Evolutionary conservation across 371 early-diverging fungal species (phyloP), one percentile per base, ranked within the genome.

Genomic region (Mucor mucedo): DNA sequence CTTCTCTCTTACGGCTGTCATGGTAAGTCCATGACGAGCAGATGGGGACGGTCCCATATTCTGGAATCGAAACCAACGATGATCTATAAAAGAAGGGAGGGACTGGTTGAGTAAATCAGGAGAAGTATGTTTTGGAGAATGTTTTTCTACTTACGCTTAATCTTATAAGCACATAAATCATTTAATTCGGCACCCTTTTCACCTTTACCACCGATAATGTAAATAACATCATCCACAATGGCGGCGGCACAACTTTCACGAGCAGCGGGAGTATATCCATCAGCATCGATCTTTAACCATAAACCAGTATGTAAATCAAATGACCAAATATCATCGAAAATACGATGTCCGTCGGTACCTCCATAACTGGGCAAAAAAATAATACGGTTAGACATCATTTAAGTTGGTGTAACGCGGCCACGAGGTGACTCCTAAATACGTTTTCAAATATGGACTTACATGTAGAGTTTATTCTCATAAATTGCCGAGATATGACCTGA

Each of bases 241-340:
- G 87, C 72, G 44, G 88, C 72, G 3, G 87, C 84, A 67, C 88
- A 88, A 2, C 86, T 82, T 55, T 89, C 86, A 55, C 93, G 84
- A 47, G 89, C 82, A 6, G 83, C 73, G 21, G 93, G 93, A 21
- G 83, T 77, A 16, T 80, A 84, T 0, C 91, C 92, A 27, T 80
- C 83, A 3, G 87, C 87, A 9, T 82, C 76, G 5, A 91, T 76
- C 62, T 75, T 81, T 29, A 72, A 56, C 93, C 93, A 93, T 32
- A 63, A 61, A 41, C 83, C 70, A 4, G 72, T 69, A 28, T 78
- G 81, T 28, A 87, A 68, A 65, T 89, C 88, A 60, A 83, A 90
- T 13, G 78, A 73, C 93, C 92, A 93, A 68, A 91, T 77, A 68
- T 93, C 93, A 64, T 91, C 91, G 65, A 84, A 89, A 58, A 87